Evolutionary conservation across 768 basidiomycete genomes (phyloP).

Genomic region (Fomitopsis serialis): DNA sequence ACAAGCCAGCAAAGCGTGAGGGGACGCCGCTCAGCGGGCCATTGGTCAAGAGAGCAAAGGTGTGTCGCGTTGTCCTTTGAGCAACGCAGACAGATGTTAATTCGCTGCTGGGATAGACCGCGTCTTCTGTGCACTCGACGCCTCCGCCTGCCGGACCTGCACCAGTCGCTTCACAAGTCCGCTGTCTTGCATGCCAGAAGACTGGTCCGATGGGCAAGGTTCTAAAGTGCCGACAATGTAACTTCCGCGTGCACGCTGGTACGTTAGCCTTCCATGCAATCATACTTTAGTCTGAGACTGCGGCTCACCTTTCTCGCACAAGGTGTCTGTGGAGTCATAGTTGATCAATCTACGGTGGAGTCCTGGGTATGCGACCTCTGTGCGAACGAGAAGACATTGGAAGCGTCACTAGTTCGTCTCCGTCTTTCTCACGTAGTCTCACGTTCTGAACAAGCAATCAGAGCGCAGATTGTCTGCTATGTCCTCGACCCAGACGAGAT

Average conservation of each 20-base stretch:
- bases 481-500: constrained; percentile 56
- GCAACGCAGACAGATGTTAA: neutral
- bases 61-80: constrained; percentile 16
- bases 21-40: constrained; percentile 52
- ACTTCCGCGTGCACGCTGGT: constrained; percentile 80
- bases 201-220: constrained; percentile 74
- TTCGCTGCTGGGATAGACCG: constrained; percentile 22
- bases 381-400: constrained; percentile 73
- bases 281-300: too few relatives aligned
- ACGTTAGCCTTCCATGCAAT: constrained; percentile 20
- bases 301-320: constrained; percentile 7
- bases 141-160: constrained; percentile 50
- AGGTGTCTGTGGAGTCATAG: constrained; percentile 67
- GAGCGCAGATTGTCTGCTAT: constrained; percentile 83
- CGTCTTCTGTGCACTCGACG: constrained; percentile 44
- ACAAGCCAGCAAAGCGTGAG: constrained; percentile 41
- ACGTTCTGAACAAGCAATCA: constrained; percentile 23
- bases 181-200: constrained; percentile 73
- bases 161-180: constrained; percentile 51
- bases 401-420: constrained; percentile 69
- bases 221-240: constrained; percentile 76
- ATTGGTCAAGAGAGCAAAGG: constrained; percentile 62
- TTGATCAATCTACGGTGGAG: constrained; percentile 59
- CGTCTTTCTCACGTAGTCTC: neutral
- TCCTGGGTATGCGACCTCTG: constrained; percentile 88